Evolutionary conservation across 257 asterid genomes (phyloP), one percentile per base, ranked within the genome.

Genomic region (Solanum infundibuliforme): DNA sequence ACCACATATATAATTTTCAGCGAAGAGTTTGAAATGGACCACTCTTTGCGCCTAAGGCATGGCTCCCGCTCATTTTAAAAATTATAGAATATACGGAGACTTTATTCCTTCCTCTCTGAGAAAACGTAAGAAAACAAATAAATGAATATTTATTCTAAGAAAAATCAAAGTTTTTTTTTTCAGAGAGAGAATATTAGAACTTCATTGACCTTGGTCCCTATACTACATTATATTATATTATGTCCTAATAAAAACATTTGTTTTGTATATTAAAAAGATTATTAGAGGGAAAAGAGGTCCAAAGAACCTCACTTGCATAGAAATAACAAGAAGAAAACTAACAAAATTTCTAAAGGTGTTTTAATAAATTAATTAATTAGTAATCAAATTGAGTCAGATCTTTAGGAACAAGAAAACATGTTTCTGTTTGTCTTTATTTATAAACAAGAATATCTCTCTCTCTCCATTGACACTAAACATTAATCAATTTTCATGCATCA

Each of bases 391-490:
- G 93, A 90, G 91, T 94, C 95, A 90, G 94, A 95, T 95, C 94
- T 95, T 95, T 92, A 93, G 91, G 95, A 89, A 25, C 93, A 92
- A 91, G 92, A 88, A 92, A 90, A 86, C 93, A 91, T 90, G 91
- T 87, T 93, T 95, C 95, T 94, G 96, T 88, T 94, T 94, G 98
- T 95, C 98, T 92, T 89, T 92, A 94, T 94, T 94, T 90, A 86
- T 2, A 86, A 82, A 38, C 68, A 87, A 90, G 95, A 93, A 91
- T 29, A 29, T 93, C 93, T 93, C 90, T 87, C 84, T 91, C 93
- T 92, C 90, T 90, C 93, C 93, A 92, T 94, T 93, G 96, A 94
- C 95, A 89, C 94, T 90, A 86, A 91, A 89, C 82, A 35, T 35
- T 35, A 74, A 74, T 74, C 1, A 35, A 21, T 35, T 83, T 90